Base-by-base conservation (phyloP, 73 alveolate species). In the Tetrahymena borealis region DNA sequence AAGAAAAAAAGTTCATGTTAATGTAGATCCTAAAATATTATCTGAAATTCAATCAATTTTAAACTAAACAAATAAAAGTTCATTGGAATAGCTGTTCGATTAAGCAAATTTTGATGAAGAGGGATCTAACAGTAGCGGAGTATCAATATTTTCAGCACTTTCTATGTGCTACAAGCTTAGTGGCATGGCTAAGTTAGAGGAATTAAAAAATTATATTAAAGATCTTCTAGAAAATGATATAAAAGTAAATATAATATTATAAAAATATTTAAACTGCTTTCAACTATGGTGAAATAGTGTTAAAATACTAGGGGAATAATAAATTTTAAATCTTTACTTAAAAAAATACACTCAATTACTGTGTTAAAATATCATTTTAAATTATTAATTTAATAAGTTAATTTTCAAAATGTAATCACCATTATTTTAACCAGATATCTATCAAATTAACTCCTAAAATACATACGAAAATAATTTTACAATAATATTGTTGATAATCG, bases 1-100 rank as follows among this genome's bases (percentile, higher is more conserved):
- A 90, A 95, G 99, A 91, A 96, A 97, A 60, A 97, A 96, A 95
- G 96, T 98, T 0, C 98, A 96, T 77, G 95, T 98, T 39, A 39
- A 95, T 42, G 97, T 98, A 1, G 99, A 98, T 85, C 78, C 96
- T 18, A 94, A 94, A 92, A 35, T 95, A 33, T 6, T 60, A 20
- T 60, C 85, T 15, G 85, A 60, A 60, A 60, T 60, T 4, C 28
- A 60, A 60, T 32, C 85, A 18, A 60, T 60, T 60, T n/a, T 60
- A 3, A 60, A 91, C 93, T 7, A 94, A 96, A 78, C 90, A 96
- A 90, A 94, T 96, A 78, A 95, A 96, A 91, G 95, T 79, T 31
- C 90, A 31, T 4, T 85, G 33, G 95, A 92, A 92, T 42, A 96
- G 94, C 13, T 60, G 96, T 94, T 94, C 40, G 94, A 97, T 39